Percentiles rank a stretch among this genome's conserved stretches.
These are phyloP conservation scores for Saccharomyces hybrid DNA, from an alignment of 1,139 yeast species.

Conservation along the genomic window DNA sequence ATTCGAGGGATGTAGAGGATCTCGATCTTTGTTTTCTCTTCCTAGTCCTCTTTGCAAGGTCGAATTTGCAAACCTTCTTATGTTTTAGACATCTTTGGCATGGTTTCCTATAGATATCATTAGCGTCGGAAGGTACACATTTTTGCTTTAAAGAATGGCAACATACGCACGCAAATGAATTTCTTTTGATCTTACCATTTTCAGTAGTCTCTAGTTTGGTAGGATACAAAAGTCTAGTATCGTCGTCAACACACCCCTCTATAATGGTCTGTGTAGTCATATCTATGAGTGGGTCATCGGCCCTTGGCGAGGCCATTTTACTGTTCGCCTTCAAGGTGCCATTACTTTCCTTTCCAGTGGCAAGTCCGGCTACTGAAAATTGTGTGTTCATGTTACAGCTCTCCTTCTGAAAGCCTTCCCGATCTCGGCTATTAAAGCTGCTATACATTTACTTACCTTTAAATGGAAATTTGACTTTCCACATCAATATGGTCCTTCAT, in stretches of 20 bases:
- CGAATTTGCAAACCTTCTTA: constrained; percentile 59
- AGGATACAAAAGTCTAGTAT: constrained; percentile 19
- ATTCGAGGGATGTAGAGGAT: not conserved
- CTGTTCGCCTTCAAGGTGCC: not conserved
- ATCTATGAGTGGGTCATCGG: not conserved
- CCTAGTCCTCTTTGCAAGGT: constrained; percentile 52
- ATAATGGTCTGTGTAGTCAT: not conserved
- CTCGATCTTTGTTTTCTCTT: constrained; percentile 40
- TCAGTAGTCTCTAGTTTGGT: constrained; percentile 19
- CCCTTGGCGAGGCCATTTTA: not conserved
- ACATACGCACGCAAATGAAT: constrained; percentile 62
- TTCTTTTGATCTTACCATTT: constrained; percentile 24
- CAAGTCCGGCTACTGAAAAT: not conserved
- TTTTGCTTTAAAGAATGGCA: constrained; percentile 78
- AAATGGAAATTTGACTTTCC: not conserved
- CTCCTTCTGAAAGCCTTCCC: not conserved
- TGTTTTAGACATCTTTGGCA: constrained; percentile 70
- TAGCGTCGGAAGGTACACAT: constrained; percentile 65
- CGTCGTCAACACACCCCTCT: constrained; percentile 9
- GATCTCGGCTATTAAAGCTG: not conserved
- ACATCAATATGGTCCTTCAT: not conserved
- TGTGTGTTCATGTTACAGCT: not conserved
- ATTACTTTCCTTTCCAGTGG: not conserved
- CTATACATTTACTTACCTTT: not conserved
- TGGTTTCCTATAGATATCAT: constrained; percentile 48